phyloP scores from a whole-genome alignment of 768 basidiomycete species.

The Boletus rubescentipes region DNA sequence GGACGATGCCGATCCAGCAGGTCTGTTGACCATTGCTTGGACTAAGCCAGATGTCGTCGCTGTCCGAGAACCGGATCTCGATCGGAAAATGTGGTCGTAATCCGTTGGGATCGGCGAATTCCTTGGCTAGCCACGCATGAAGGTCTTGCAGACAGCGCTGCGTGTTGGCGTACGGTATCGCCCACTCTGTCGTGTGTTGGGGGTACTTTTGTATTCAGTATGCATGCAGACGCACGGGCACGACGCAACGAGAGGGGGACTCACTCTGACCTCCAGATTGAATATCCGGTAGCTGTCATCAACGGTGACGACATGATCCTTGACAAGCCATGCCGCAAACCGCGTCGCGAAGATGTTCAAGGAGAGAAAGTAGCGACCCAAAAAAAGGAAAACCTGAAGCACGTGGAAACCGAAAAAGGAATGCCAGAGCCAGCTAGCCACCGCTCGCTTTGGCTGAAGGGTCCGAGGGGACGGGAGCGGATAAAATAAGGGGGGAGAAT shows the following conservation, averaged over 20 bases:
- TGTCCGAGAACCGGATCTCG: conserved; percentile 85
- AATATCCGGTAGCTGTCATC: conserved; percentile 84
- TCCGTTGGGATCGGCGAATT: conserved; percentile 66
- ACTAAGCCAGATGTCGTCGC: conserved; percentile 93
- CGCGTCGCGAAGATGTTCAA: conserved; percentile 65
- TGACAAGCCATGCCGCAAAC: conserved; percentile 68
- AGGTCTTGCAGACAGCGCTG: conserved; percentile 69
- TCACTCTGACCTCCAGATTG: conserved; percentile 89
- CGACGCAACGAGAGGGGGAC: conserved; percentile 30
- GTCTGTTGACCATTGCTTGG: conserved; percentile 78
- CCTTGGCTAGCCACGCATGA: conserved; percentile 65
- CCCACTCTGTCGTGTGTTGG: conserved; percentile 96
- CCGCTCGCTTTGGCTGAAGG: conserved; percentile 49
- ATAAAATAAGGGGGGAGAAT: conserved; percentile 10
- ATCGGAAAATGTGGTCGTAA: conserved; percentile 89
- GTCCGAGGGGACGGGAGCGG: conserved; percentile 6
- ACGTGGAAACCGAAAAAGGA: conserved; percentile 75
- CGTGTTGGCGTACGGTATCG: conserved; percentile 72
- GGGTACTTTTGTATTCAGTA: conserved; percentile 49
- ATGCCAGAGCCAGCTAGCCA: conserved; percentile 66
- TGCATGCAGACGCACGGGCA: not conserved
- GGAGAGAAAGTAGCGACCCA: conserved; percentile 61
- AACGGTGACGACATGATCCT: conserved; percentile 52
- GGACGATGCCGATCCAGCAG: conserved; percentile 97
- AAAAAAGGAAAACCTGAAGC: conserved; percentile 79